phyloP scores from a whole-genome alignment of 176 grass and related monocot species.

The Cocos nucifera region DNA sequence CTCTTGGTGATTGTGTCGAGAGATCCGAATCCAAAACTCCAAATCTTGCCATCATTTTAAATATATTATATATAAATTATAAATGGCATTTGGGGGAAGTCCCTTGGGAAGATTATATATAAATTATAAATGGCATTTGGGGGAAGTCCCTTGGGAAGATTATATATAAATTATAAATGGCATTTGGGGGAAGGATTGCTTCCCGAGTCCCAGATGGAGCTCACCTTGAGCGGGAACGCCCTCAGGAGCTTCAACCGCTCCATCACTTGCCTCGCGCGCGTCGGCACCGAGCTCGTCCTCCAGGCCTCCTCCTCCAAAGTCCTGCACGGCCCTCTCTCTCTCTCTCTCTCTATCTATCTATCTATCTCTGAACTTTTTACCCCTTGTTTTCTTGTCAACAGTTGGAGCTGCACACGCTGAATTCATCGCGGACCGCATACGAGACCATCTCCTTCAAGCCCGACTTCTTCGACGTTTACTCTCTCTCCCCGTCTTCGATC shows the following conservation, averaged over 20 bases:
- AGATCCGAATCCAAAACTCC: too few species aligned
- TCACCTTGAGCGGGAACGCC: slow-evolving; percentile 55
- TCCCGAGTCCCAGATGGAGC: slow-evolving; percentile 37
- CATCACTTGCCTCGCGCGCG: slow-evolving; percentile 66
- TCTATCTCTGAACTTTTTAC: not conserved
- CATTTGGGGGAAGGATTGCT: too few species aligned
- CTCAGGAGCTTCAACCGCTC: slow-evolving; percentile 74
- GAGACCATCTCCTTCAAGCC: slow-evolving; percentile 55
- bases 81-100: too few species aligned
- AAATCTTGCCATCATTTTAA: too few species aligned
- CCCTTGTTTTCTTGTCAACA: slow-evolving; percentile 10
- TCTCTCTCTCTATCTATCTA: not conserved
- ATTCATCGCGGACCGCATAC: slow-evolving; percentile 80
- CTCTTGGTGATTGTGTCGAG: too few species aligned
- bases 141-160: too few species aligned
- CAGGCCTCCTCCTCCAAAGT: slow-evolving; percentile 71
- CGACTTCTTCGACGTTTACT: slow-evolving; percentile 62
- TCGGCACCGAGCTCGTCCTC: slow-evolving; percentile 71
- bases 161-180: too few species aligned
- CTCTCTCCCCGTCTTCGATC: slow-evolving; percentile 28
- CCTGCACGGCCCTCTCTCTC: not conserved
- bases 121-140: too few species aligned
- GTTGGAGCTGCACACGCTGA: slow-evolving; percentile 74
- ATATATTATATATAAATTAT: too few species aligned
- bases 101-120: too few species aligned